These are phyloP conservation scores for Guadua angustifolia DNA, from an alignment of 176 grass and related monocot genomes.

Conservation along the genomic window DNA sequence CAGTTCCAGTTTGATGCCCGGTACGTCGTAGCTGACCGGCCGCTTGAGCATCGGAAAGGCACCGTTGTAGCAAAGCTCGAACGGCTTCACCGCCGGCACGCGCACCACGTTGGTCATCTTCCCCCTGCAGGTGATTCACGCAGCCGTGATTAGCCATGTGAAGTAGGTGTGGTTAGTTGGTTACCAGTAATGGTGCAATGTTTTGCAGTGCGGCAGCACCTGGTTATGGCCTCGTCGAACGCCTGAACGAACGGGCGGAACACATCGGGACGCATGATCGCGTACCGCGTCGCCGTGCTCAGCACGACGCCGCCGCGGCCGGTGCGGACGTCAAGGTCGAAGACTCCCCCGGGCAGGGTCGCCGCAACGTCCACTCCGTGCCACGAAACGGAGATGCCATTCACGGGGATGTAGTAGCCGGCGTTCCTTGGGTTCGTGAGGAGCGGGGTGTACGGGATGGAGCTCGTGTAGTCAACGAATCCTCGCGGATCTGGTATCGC, in stretches of 20 bases:
- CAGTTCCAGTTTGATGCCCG: too few relatives aligned
- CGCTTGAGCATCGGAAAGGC: too few relatives aligned
- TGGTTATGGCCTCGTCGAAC: neutral
- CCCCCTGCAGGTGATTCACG: too few relatives aligned
- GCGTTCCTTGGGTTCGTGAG: neutral
- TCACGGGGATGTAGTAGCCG: neutral
- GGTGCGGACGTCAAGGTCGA: neutral
- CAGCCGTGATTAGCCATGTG: too few relatives aligned
- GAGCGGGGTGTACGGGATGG: slow-evolving; percentile 49
- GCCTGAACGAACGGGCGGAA: slow-evolving; percentile 33
- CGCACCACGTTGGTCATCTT: too few relatives aligned
- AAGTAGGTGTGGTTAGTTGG: too few relatives aligned
- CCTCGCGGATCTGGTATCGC: neutral
- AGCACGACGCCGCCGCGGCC: too few relatives aligned
- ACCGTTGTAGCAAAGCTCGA: too few relatives aligned
- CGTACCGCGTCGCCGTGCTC: too few relatives aligned
- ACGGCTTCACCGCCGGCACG: too few relatives aligned
- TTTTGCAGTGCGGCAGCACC: neutral
- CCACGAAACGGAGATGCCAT: neutral
- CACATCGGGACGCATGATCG: slow-evolving; percentile 47
- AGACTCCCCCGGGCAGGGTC: neutral
- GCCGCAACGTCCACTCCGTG: neutral
- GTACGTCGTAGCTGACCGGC: too few relatives aligned
- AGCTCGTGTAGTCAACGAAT: neutral
- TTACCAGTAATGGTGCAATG: too few relatives aligned